These are phyloP conservation scores for Candida ortonii DNA, from an alignment of 805 yeast genomes.

Conservation along the genomic window DNA sequence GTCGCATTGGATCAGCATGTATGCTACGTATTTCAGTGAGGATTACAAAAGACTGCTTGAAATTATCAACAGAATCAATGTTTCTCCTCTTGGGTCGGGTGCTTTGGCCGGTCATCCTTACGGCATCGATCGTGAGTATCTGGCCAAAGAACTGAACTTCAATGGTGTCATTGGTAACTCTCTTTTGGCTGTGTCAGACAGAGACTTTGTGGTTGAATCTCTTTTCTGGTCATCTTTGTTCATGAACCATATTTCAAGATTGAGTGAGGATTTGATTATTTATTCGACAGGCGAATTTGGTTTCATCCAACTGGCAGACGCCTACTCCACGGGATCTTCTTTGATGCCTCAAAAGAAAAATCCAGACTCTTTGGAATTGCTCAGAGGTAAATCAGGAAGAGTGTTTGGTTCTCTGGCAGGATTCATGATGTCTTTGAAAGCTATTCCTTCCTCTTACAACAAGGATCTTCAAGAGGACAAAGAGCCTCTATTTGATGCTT, in stretches of 20 bases:
- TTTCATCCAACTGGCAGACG: conserved; percentile 89
- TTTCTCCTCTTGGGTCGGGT: conserved; percentile 93
- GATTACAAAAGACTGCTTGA: conserved; percentile 85
- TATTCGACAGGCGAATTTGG: conserved; percentile 98
- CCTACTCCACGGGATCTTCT: conserved; percentile 97
- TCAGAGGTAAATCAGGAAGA: conserved; percentile 97
- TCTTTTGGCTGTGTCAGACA: conserved; percentile 92
- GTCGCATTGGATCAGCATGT: conserved; percentile 95
- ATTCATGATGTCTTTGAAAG: conserved; percentile 91
- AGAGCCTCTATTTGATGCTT: conserved; percentile 93
- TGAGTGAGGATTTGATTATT: conserved; percentile 91
- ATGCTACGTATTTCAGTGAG: conserved; percentile 91
- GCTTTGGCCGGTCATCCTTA: conserved; percentile 99
- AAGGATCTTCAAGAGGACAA: conserved; percentile 99
- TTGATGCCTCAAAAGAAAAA: conserved; percentile 99
- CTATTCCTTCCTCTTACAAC: conserved; percentile 97
- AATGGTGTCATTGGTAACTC: conserved; percentile 90
- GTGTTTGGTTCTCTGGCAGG: conserved; percentile 95
- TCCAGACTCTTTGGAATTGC: conserved; percentile 91
- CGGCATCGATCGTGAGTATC: conserved; percentile 92
- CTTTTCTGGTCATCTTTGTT: conserved; percentile 93
- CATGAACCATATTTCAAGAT: conserved; percentile 93
- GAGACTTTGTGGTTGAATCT: conserved; percentile 95
- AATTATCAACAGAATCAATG: conserved; percentile 76
- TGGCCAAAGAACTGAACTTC: conserved; percentile 80